Evolutionary conservation across 2,329 filamentous ascomycete genomes (phyloP).

Genomic region (Biscogniauxia mediterranea): DNA sequence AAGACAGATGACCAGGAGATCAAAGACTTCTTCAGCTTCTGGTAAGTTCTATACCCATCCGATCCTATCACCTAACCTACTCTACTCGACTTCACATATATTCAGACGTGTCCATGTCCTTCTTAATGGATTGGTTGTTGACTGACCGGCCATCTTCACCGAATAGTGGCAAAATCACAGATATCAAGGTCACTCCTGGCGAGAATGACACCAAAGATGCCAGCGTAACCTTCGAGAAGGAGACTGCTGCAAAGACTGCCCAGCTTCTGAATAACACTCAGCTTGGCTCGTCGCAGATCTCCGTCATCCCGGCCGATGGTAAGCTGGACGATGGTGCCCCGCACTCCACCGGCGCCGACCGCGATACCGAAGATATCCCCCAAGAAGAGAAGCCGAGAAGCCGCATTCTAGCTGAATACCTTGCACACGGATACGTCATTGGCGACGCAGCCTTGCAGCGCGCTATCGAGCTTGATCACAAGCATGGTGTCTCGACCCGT

Average conservation of each 20-base stretch:
- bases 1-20: conserved; percentile 88
- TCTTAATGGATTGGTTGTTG: not conserved
- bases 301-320: conserved; percentile 65
- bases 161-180: conserved; percentile 82
- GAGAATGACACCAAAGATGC: conserved; percentile 72
- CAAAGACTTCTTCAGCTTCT: conserved; percentile 96
- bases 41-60: conserved; percentile 51
- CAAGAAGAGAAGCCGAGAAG: conserved; percentile 97
- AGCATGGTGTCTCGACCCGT: conserved; percentile 78
- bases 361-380: conserved; percentile 67
- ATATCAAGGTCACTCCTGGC: conserved; percentile 69
- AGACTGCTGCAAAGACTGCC: conserved; percentile 93
- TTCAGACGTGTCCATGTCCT: not conserved
- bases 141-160: conserved; percentile 3
- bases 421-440: conserved; percentile 89
- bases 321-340: conserved; percentile 60
- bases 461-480: conserved; percentile 83
- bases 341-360: conserved; percentile 53
- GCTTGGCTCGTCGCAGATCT: conserved; percentile 82
- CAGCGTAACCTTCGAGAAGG: conserved; percentile 94
- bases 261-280: conserved; percentile 96
- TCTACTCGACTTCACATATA: too few species aligned
- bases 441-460: conserved; percentile 72
- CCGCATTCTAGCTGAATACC: conserved; percentile 92
- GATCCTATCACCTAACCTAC: too few species aligned